A percentile compares a stretch with the other conserved stretches of the same genome.
phyloP scores from a whole-genome alignment of 2,329 filamentous ascomycete species.

The Dactylellina parvicollis region DNA sequence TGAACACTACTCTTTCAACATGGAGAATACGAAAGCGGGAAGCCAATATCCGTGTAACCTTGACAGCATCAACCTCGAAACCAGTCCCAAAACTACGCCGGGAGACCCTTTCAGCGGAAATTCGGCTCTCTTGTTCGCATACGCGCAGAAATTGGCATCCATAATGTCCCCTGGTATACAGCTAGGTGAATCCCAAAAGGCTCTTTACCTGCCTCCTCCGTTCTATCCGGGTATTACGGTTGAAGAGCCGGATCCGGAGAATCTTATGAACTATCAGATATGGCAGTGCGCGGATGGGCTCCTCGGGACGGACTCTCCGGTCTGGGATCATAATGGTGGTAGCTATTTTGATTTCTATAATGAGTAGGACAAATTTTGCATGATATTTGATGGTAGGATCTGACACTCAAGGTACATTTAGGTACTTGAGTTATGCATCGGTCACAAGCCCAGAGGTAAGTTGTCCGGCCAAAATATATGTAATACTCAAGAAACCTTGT shows the following conservation, averaged over 20 bases:
- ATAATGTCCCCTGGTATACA: conserved; percentile 1
- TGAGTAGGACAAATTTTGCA: conserved; percentile 12
- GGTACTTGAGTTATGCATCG: conserved; percentile 29
- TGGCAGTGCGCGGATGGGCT: conserved; percentile 29
- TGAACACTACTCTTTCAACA: background rate
- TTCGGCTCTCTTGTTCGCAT: conserved; percentile 23
- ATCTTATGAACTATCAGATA: conserved; percentile 31
- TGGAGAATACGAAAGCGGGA: background rate
- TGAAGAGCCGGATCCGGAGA: conserved; percentile 17
- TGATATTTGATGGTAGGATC: background rate
- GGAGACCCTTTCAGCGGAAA: conserved; percentile 36
- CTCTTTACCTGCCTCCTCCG: conserved; percentile 20
- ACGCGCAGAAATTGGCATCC: conserved; percentile 1
- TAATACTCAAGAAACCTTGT: background rate
- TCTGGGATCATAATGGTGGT: conserved; percentile 23
- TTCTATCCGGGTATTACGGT: conserved; percentile 22
- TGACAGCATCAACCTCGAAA: conserved; percentile 16
- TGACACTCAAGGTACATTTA: background rate
- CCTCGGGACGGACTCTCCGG: background rate
- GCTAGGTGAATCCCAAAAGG: background rate
- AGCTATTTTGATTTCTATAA: conserved; percentile 42
- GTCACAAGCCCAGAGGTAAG: conserved; percentile 5
- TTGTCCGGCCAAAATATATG: background rate
- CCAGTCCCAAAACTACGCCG: background rate
- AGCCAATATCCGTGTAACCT: conserved; percentile 17